phyloP scores from a whole-genome alignment of 129 eudicot genomes.

The Mikania micrantha region DNA sequence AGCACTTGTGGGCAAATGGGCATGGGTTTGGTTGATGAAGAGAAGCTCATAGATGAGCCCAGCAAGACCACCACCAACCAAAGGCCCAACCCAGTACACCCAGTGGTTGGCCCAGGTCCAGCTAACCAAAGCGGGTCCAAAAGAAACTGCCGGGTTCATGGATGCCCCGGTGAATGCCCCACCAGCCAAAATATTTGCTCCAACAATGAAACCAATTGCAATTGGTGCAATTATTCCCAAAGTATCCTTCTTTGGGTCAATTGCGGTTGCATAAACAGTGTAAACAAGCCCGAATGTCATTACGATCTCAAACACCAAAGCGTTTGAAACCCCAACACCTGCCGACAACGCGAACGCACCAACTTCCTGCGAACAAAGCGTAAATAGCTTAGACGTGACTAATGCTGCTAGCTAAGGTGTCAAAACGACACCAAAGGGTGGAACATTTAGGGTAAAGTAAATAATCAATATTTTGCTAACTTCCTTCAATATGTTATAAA shows the following conservation, averaged over 20 bases:
- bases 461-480: background rate
- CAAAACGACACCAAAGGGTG: too few species aligned
- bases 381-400: background rate
- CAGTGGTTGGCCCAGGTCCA: slow-evolving; percentile 54
- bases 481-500: background rate
- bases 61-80: slow-evolving; percentile 56
- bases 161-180: slow-evolving; percentile 63
- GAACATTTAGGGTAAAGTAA: background rate
- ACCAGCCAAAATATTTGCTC: slow-evolving; percentile 58
- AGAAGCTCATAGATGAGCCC: slow-evolving; percentile 43
- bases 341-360: slow-evolving; percentile 36
- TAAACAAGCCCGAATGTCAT: slow-evolving; percentile 56
- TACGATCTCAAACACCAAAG: slow-evolving; percentile 45
- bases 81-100: slow-evolving; percentile 60
- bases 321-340: slow-evolving; percentile 42
- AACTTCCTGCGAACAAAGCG: slow-evolving; percentile 19
- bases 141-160: slow-evolving; percentile 58
- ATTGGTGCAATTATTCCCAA: slow-evolving; percentile 55
- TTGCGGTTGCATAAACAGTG: slow-evolving; percentile 56
- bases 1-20: slow-evolving; percentile 42
- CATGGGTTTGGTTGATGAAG: slow-evolving; percentile 49
- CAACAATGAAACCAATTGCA: slow-evolving; percentile 53
- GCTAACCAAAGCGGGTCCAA: slow-evolving; percentile 59
- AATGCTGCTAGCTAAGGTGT: too few species aligned
- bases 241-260: slow-evolving; percentile 49